These are phyloP conservation scores for Achlya hypogyna DNA, from an alignment of 352 stramenopile genomes.

Conservation along the genomic window DNA sequence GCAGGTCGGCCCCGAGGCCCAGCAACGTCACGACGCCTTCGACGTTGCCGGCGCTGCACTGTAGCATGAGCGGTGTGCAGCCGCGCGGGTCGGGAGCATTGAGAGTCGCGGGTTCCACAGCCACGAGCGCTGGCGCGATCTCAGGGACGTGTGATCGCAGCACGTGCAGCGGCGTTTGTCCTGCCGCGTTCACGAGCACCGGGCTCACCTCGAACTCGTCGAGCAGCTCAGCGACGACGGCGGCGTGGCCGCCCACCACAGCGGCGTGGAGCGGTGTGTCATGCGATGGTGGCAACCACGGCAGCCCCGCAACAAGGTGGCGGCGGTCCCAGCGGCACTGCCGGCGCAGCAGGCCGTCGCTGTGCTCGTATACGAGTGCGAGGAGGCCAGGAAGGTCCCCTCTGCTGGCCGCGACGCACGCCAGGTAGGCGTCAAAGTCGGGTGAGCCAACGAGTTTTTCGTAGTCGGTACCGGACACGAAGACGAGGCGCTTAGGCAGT, in stretches of 20 bases:
- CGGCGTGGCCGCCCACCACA: slow-evolving; percentile 39
- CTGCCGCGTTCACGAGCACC: slow-evolving; percentile 50
- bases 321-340: slow-evolving; percentile 64
- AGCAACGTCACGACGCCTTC: slow-evolving; percentile 66
- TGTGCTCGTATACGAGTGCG: slow-evolving; percentile 37
- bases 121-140: slow-evolving; percentile 49
- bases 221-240: slow-evolving; percentile 61
- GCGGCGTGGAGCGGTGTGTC: slow-evolving; percentile 57
- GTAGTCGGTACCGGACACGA: slow-evolving; percentile 80
- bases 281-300: slow-evolving; percentile 39
- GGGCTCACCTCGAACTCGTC: slow-evolving; percentile 32
- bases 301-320: slow-evolving; percentile 48
- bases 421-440: slow-evolving; percentile 60
- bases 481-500: slow-evolving; percentile 72
- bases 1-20: slow-evolving; percentile 55
- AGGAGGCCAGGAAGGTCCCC: slow-evolving; percentile 57
- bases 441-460: slow-evolving; percentile 61
- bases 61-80: slow-evolving; percentile 70
- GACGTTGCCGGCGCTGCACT: slow-evolving; percentile 46
- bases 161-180: slow-evolving; percentile 56
- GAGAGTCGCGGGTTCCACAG: slow-evolving; percentile 45
- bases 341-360: slow-evolving; percentile 48
- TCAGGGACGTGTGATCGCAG: slow-evolving; percentile 41
- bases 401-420: slow-evolving; percentile 55
- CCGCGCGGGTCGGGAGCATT: slow-evolving; percentile 53